Evolutionary conservation across 2,329 filamentous ascomycete genomes (phyloP), one percentile per base, ranked within the genome.

Genomic region (Tolypocladium pustulatum): DNA sequence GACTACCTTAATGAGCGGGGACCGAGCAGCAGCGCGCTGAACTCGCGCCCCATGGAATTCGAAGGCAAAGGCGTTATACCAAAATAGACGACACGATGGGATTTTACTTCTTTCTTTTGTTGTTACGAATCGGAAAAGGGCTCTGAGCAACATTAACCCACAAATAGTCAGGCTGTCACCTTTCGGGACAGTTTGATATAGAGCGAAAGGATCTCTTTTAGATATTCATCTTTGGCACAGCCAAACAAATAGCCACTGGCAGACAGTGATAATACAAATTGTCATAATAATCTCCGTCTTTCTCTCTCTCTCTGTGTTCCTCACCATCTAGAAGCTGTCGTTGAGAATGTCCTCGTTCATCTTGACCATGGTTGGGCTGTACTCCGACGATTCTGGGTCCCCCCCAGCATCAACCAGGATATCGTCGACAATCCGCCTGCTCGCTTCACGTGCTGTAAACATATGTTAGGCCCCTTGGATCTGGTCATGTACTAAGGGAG

Each of bases 391-490:
- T 57, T 80, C 78, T 5, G 68, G 69, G 58, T 83, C 81, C 5
- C 81, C 87, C 2, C 90, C 90, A 4, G 90, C 90, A 49, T 89
- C 90, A 51, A 88, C 73, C 8, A 94, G 75, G 54, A 95, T 81
- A 67, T 93, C 89, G 57, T 91, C 87, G 0, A 95, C 89, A 60
- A 95, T 93, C 58, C 85, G 82, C 69, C 82, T 87, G 67, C 89
- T 92, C 4, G 90, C 90, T 72, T 94, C 89, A 58, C 88, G 83
- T 36, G 90, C 90, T 87, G 55, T 59, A 27, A 43, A 27, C 15
- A 41, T n/a, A 40, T 8, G n/a, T 61, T 25, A 61, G 53, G 38
- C 59, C 22, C 55, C 61, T 43, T 4, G 32, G 53, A 43, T 20
- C 25, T 49, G 40, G 7, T 41, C 27, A 58, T n/a, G n/a, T 53